Evolutionary conservation across 495 filamentous ascomycete species (phyloP).

Genomic region (Neurospora sp.): DNA sequence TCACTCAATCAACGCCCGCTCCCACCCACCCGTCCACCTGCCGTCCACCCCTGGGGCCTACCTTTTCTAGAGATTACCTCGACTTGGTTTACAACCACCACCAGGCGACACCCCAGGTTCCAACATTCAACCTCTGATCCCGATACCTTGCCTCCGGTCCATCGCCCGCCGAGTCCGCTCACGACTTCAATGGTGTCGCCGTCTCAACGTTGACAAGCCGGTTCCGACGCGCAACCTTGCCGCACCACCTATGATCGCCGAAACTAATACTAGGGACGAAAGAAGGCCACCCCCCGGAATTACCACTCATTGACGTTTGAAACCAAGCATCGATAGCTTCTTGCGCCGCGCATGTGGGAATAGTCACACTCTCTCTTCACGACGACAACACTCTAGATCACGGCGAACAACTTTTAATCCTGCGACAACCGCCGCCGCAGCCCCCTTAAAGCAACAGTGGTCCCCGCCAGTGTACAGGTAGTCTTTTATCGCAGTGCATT

Average conservation of each 20-base stretch:
- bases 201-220: not conserved
- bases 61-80: conserved; percentile 1
- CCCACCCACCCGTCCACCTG: conserved; percentile 7
- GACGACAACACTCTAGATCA: not conserved
- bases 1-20: not conserved
- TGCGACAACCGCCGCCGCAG: not conserved
- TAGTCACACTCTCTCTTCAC: not conserved
- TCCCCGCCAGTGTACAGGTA: not conserved
- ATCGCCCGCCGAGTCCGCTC: not conserved
- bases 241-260: not conserved
- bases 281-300: not conserved
- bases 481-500: not conserved
- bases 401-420: not conserved
- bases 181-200: not conserved
- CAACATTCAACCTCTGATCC: not conserved
- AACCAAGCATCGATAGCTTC: not conserved
- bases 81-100: not conserved
- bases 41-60: not conserved
- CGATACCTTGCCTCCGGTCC: not conserved
- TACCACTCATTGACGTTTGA: not conserved
- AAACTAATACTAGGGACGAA: not conserved
- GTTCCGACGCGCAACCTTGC: not conserved
- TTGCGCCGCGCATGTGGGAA: not conserved
- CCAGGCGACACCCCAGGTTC: not conserved
- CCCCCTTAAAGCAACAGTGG: not conserved